phyloP scores from a whole-genome alignment of 2,329 filamentous ascomycete species.

The Colletotrichum cordylinicola region DNA sequence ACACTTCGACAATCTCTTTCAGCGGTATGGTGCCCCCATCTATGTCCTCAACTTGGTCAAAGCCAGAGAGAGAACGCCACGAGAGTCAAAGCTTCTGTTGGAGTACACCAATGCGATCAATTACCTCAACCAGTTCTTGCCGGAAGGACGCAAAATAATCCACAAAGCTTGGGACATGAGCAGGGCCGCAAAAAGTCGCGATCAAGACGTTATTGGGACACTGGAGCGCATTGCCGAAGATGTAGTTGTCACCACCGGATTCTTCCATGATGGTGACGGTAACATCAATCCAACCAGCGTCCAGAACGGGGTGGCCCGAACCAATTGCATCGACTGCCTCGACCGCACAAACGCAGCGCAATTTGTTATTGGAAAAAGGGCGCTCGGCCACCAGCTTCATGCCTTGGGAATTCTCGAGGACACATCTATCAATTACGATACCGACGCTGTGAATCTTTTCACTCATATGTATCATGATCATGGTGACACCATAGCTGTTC shows the following conservation, averaged over 20 bases:
- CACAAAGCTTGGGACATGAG: conserved; percentile 99
- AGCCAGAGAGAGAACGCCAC: conserved; percentile 81
- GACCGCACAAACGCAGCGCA: conserved; percentile 97
- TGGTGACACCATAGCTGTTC: conserved; percentile 95
- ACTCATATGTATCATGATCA: conserved; percentile 99
- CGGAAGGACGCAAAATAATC: conserved; percentile 81
- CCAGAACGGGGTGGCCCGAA: conserved; percentile 92
- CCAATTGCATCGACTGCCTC: conserved; percentile 97
- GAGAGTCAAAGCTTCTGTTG: conserved; percentile 88
- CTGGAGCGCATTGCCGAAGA: conserved; percentile 89
- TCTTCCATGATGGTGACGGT: conserved; percentile 91
- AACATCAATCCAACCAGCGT: conserved; percentile 69
- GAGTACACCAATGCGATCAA: conserved; percentile 88
- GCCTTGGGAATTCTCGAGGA: conserved; percentile 86
- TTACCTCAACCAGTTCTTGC: conserved; percentile 95
- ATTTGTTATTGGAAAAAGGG: conserved; percentile 95
- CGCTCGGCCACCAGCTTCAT: conserved; percentile 89
- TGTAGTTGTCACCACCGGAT: conserved; percentile 83
- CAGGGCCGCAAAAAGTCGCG: conserved; percentile 86
- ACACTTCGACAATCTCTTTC: conserved; percentile 94
- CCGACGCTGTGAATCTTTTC: conserved; percentile 93
- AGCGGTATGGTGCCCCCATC: conserved; percentile 89
- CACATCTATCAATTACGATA: conserved; percentile 87
- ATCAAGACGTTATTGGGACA: conserved; percentile 92
- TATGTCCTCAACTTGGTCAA: conserved; percentile 95